A percentile compares a stretch with the other conserved stretches of the same genome.
phyloP scores from a whole-genome alignment of 306 rosid genomes.

The Adenanthera pavonina region DNA sequence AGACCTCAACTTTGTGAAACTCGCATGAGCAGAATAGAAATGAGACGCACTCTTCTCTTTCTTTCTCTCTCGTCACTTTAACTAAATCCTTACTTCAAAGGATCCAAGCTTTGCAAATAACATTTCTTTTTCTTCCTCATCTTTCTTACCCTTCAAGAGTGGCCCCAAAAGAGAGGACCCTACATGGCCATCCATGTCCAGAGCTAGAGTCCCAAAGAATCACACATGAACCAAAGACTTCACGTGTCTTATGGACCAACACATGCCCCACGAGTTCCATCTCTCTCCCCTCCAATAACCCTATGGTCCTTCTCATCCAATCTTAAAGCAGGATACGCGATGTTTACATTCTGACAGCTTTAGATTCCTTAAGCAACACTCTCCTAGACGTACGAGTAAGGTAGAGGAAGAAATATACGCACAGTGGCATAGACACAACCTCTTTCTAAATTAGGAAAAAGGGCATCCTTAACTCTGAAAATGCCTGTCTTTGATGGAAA shows the following conservation, averaged over 20 bases:
- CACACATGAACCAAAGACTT: slow-evolving; percentile 56
- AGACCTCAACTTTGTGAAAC: background rate
- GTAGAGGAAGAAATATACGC: slow-evolving; percentile 48
- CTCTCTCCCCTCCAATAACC: slow-evolving; percentile 44
- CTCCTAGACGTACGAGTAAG: slow-evolving; percentile 49
- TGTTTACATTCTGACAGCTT: slow-evolving; percentile 60
- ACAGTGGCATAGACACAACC: slow-evolving; percentile 38
- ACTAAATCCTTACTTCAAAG: background rate
- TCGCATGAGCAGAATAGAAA: background rate
- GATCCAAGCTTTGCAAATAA: slow-evolving; percentile 6
- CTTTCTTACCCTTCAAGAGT: slow-evolving; percentile 49
- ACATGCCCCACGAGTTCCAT: slow-evolving; percentile 58
- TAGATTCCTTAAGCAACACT: slow-evolving; percentile 39
- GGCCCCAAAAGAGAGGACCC: slow-evolving; percentile 57
- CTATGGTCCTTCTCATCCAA: slow-evolving; percentile 64
- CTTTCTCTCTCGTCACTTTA: background rate
- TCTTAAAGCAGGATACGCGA: slow-evolving; percentile 62
- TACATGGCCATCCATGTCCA: slow-evolving; percentile 47
- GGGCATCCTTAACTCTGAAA: slow-evolving; percentile 50
- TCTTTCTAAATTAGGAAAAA: slow-evolving; percentile 57
- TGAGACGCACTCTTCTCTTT: background rate
- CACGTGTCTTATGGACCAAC: slow-evolving; percentile 86
- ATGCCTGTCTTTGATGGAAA: slow-evolving; percentile 56
- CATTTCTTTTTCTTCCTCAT: slow-evolving; percentile 37
- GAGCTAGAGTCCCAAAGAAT: slow-evolving; percentile 48